Evolutionary conservation across 2,329 filamentous ascomycete species (phyloP).

Genomic region (Penicillium sp.): DNA sequence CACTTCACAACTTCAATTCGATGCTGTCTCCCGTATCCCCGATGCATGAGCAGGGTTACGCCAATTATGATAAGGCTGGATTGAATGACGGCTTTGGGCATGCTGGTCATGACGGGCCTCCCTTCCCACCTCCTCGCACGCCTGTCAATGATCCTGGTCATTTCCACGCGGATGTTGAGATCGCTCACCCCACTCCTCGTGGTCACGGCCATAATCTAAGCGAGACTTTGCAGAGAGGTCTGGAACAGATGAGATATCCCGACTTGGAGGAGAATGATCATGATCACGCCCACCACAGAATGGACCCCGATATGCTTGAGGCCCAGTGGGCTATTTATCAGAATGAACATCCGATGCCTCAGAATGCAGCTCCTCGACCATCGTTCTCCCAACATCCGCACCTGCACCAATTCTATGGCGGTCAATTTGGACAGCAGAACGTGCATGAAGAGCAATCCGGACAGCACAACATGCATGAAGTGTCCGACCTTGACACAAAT

Average conservation of each 20-base stretch:
- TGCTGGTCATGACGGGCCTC: slow-evolving; percentile 24
- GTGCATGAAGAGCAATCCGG: slow-evolving; percentile 35
- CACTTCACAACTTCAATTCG: slow-evolving; percentile 40
- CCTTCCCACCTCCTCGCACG: slow-evolving; percentile 29
- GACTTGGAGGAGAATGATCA: slow-evolving; percentile 77
- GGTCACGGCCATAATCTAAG: slow-evolving; percentile 68
- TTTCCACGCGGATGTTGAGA: slow-evolving; percentile 46
- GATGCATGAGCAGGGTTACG: slow-evolving; percentile 49
- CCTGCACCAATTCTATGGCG: slow-evolving; percentile 35
- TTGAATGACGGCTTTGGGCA: slow-evolving; percentile 26
- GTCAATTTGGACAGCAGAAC: slow-evolving; percentile 29
- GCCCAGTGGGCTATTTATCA: slow-evolving; percentile 31
- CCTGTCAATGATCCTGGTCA: slow-evolving; percentile 37
- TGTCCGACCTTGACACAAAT: slow-evolving; percentile 67
- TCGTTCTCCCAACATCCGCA: slow-evolving; percentile 30
- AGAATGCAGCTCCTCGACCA: slow-evolving; percentile 19
- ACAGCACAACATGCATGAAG: slow-evolving; percentile 44
- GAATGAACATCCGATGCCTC: slow-evolving; percentile 22
- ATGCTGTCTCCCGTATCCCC: slow-evolving; percentile 63
- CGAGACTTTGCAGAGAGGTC: slow-evolving; percentile 73
- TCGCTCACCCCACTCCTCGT: slow-evolving; percentile 58
- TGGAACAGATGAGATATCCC: slow-evolving; percentile 61
- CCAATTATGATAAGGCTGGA: slow-evolving; percentile 28
- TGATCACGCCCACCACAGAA: slow-evolving; percentile 28
- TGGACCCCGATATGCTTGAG: slow-evolving; percentile 25